Evolutionary conservation across 1,139 yeast species (phyloP).

Genomic region (Saccharomycopsis hybrid): DNA sequence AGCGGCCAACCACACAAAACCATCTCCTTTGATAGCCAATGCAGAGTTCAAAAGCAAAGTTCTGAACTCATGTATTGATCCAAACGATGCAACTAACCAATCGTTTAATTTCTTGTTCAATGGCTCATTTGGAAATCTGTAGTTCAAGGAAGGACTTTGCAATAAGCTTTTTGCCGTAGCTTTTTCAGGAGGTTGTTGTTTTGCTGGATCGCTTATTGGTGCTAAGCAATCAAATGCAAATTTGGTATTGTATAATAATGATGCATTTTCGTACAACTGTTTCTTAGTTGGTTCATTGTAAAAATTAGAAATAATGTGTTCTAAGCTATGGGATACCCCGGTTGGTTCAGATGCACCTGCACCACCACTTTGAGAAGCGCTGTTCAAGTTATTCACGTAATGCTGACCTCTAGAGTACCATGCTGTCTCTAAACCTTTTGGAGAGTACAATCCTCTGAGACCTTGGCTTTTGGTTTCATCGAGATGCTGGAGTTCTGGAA

Average conservation of each 20-base stretch:
- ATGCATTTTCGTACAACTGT: constrained; percentile 48
- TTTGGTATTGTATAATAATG: constrained; percentile 51
- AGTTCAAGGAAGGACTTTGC: constrained; percentile 35
- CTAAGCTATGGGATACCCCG: constrained; percentile 5
- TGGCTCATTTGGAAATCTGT: constrained; percentile 35
- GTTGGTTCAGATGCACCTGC: constrained; percentile 21
- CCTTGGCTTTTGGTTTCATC: constrained; percentile 30
- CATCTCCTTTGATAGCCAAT: constrained; percentile 64
- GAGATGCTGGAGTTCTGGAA: constrained; percentile 24
- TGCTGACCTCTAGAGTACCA: constrained; percentile 52
- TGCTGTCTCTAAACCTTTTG: constrained; percentile 45
- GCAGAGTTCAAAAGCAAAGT: constrained; percentile 58
- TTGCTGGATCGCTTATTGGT: constrained; percentile 23
- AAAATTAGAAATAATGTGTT: constrained; percentile 11
- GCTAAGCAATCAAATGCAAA: constrained; percentile 53
- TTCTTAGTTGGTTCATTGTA: constrained; percentile 25
- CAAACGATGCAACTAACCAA: constrained; percentile 53
- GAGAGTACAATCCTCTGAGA: constrained; percentile 50
- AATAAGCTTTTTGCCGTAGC: constrained; percentile 32
- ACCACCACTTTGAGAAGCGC: no score
- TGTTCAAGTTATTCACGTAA: constrained; percentile 44
- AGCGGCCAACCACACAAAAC: constrained; percentile 69
- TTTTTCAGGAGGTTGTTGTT: constrained; percentile 23
- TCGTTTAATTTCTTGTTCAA: constrained; percentile 29
- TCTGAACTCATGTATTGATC: constrained; percentile 62